Conservation (phyloP, 257 asterid genomes). For the Plantago elongata region DNA sequence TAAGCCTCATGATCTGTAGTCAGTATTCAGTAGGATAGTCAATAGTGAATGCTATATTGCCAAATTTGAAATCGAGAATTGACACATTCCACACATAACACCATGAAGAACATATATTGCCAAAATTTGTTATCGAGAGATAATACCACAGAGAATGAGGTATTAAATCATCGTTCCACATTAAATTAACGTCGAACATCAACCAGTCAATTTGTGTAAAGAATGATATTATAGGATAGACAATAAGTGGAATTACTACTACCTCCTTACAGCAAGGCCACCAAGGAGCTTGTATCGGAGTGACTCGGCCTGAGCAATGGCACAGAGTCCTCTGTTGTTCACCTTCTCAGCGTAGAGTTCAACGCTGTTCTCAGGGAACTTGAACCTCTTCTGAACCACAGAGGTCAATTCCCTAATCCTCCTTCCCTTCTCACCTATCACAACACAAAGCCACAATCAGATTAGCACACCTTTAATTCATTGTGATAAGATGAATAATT, state of each 20-base stretch:
- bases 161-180: background rate
- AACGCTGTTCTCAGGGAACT: constrained; percentile 57
- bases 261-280: constrained; percentile 52
- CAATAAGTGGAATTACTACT: background rate
- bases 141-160: too few relatives aligned
- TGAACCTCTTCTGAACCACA: constrained; percentile 57
- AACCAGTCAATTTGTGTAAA: too few relatives aligned
- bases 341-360: constrained; percentile 58
- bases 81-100: too few relatives aligned
- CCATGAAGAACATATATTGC: too few relatives aligned
- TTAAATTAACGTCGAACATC: background rate
- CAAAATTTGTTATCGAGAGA: too few relatives aligned
- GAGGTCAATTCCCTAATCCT: constrained; percentile 67
- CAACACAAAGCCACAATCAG: background rate
- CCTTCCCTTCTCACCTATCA: constrained; percentile 60
- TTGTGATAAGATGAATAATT: too few relatives aligned
- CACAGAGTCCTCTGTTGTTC: constrained; percentile 50
- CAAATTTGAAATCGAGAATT: too few relatives aligned
- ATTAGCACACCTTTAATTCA: background rate
- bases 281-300: constrained; percentile 54
- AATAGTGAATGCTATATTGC: too few relatives aligned
- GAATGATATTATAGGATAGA: background rate
- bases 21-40: too few relatives aligned
- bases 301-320: constrained; percentile 52
- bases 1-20: too few relatives aligned